Conservation (phyloP, 2,329 filamentous ascomycete genomes). For the Exophiala viscosa region DNA sequence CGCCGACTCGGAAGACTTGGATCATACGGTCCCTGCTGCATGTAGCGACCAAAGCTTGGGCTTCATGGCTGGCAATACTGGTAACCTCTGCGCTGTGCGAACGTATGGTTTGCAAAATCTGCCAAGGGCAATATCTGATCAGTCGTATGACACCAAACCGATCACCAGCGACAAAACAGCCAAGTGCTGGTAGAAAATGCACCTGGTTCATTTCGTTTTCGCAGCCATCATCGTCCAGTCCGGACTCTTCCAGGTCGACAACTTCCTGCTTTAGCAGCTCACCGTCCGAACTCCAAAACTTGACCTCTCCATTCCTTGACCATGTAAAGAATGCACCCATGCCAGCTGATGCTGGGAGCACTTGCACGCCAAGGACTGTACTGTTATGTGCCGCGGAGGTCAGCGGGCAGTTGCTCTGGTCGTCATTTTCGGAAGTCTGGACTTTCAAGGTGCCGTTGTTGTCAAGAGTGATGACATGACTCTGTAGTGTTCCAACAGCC, state of each 20-base stretch:
- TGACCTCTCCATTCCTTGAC: conserved; percentile 74
- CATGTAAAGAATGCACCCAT: conserved; percentile 79
- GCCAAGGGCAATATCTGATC: conserved; percentile 43
- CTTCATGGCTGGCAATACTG: conserved; percentile 67
- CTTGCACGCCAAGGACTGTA: conserved; percentile 66
- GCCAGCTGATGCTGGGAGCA: conserved; percentile 58
- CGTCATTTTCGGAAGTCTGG: conserved; percentile 33
- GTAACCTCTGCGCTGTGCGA: conserved; percentile 85
- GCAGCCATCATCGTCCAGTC: conserved; percentile 44
- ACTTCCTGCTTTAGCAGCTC: conserved; percentile 61
- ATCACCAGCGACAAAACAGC: conserved; percentile 76
- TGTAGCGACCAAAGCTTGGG: conserved; percentile 68
- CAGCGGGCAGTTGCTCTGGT: conserved; percentile 31
- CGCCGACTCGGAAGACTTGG: conserved; percentile 71
- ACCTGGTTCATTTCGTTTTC: conserved; percentile 58
- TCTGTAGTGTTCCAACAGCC: conserved; percentile 65
- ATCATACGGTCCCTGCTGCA: conserved; percentile 87
- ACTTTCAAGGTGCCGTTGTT: conserved; percentile 71
- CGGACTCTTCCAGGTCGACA: conserved; percentile 65
- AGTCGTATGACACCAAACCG: conserved; percentile 72
- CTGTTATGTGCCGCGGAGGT: conserved; percentile 56
- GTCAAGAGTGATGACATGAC: conserved; percentile 72
- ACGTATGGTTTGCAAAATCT: conserved; percentile 67
- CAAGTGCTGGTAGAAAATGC: conserved; percentile 58
- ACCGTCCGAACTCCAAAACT: conserved; percentile 78